phyloP scores from a whole-genome alignment of 2,329 filamentous ascomycete genomes.

The Colletotrichum chrysophilum region DNA sequence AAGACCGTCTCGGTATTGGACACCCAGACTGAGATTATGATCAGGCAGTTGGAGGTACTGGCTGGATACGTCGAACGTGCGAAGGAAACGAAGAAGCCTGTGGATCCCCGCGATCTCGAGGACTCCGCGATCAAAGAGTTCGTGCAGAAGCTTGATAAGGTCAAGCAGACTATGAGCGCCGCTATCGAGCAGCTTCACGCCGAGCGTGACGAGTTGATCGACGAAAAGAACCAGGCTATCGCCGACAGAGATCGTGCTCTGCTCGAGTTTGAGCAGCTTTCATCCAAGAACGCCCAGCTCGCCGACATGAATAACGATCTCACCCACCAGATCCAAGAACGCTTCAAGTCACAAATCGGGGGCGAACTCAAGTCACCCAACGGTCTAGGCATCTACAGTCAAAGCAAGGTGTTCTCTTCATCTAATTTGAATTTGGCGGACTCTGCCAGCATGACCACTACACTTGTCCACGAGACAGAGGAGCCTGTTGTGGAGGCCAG shows the following conservation, averaged over 20 bases:
- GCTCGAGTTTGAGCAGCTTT: slow-evolving; percentile 94
- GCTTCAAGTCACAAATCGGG: slow-evolving; percentile 81
- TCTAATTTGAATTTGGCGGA: slow-evolving; percentile 56
- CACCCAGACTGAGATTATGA: slow-evolving; percentile 93
- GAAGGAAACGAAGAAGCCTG: slow-evolving; percentile 79
- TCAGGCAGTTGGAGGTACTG: slow-evolving; percentile 87
- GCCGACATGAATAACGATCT: slow-evolving; percentile 95
- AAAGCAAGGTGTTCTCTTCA: slow-evolving; percentile 55
- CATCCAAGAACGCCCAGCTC: slow-evolving; percentile 91
- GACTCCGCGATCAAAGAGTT: slow-evolving; percentile 91
- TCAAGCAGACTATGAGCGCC: slow-evolving; percentile 64
- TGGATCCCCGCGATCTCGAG: slow-evolving; percentile 84
- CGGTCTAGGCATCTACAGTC: slow-evolving; percentile 63
- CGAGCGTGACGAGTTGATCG: slow-evolving; percentile 81
- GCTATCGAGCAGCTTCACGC: slow-evolving; percentile 65
- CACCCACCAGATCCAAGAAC: slow-evolving; percentile 90
- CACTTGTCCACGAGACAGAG: slow-evolving; percentile 67
- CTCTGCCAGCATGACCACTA: slow-evolving; percentile 58
- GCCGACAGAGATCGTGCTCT: slow-evolving; percentile 91
- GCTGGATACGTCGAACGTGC: slow-evolving; percentile 87
- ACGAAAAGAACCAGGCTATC: slow-evolving; percentile 83
- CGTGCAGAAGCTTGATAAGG: slow-evolving; percentile 72
- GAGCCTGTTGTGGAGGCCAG: slow-evolving; percentile 73
- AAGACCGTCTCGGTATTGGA: slow-evolving; percentile 95
- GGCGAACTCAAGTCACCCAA: slow-evolving; percentile 53